Conservation (phyloP, 306 rosid species). For the Castanospermum australe region DNA sequence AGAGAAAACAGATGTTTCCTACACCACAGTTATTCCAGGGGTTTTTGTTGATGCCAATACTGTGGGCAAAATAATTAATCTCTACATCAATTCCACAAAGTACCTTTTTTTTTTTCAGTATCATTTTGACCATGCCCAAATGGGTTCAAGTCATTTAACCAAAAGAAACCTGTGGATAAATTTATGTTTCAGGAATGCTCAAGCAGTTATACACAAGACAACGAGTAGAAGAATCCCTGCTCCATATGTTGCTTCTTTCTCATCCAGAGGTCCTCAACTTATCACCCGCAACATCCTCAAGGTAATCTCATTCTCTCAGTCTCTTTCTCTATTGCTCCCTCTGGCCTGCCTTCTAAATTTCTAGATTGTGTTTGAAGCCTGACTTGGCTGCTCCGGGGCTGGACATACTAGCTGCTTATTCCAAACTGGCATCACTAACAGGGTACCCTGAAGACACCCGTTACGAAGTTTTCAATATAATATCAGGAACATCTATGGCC, state of each 20-base stretch:
- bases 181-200: slow-evolving; percentile 50
- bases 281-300: slow-evolving; percentile 60
- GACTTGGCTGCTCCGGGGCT: slow-evolving; percentile 85
- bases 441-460: slow-evolving; percentile 48
- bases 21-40: slow-evolving; percentile 51
- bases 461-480: slow-evolving; percentile 44
- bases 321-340: background rate
- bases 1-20: slow-evolving; percentile 34
- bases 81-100: slow-evolving; percentile 77
- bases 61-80: slow-evolving; percentile 41
- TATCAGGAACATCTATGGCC: slow-evolving; percentile 91
- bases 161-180: background rate
- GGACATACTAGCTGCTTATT: slow-evolving; percentile 72
- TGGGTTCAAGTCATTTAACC: background rate
- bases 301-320: slow-evolving; percentile 28
- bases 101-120: slow-evolving; percentile 28
- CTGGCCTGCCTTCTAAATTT: background rate
- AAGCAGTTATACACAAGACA: slow-evolving; percentile 59
- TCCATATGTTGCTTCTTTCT: slow-evolving; percentile 72
- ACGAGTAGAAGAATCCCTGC: slow-evolving; percentile 31
- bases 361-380: slow-evolving; percentile 48
- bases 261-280: slow-evolving; percentile 74
- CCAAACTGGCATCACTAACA: slow-evolving; percentile 43
- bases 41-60: slow-evolving; percentile 29
- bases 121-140: background rate